These are phyloP conservation scores for Mesembryanthemum crystallinum DNA, from an alignment of 148 eudicot species.

Conservation along the genomic window DNA sequence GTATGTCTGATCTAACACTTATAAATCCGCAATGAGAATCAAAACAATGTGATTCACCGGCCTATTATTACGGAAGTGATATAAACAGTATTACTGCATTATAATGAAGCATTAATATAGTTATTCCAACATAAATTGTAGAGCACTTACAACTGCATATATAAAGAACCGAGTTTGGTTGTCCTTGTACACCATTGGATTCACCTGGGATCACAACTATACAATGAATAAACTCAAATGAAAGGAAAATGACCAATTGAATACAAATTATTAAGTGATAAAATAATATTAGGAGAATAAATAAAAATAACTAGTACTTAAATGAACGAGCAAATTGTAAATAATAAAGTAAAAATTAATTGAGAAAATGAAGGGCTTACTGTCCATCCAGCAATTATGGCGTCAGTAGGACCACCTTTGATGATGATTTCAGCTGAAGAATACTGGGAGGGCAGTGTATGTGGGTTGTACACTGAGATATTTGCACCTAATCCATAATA, in stretches of 20 bases:
- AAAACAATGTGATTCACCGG: slow-evolving; percentile 18
- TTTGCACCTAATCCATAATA: slow-evolving; percentile 20
- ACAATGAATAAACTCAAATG: no score
- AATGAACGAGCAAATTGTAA: no score
- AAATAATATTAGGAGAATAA: no score
- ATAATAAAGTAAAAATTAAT: no score
- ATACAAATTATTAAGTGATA: no score
- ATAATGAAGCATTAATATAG: neutral
- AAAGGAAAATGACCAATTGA: no score
- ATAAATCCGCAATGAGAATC: slow-evolving; percentile 7
- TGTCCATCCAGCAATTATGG: slow-evolving; percentile 25
- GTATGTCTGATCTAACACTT: slow-evolving; percentile 16
- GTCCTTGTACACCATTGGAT: slow-evolving; percentile 24
- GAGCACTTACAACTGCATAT: slow-evolving; percentile 22
- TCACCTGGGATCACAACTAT: slow-evolving; percentile 17
- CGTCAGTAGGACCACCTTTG: slow-evolving; percentile 24
- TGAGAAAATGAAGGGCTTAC: slow-evolving; percentile 18
- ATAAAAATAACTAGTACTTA: no score
- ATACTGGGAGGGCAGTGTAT: slow-evolving; percentile 14
- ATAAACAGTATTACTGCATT: neutral
- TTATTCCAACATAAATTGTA: neutral
- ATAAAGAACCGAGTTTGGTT: slow-evolving; percentile 24
- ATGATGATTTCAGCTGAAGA: slow-evolving; percentile 28
- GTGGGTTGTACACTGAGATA: slow-evolving; percentile 18
- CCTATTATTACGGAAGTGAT: neutral